Base-by-base conservation (phyloP, 2,329 filamentous ascomycete genomes). In the Simplicillium aogashimaense region DNA sequence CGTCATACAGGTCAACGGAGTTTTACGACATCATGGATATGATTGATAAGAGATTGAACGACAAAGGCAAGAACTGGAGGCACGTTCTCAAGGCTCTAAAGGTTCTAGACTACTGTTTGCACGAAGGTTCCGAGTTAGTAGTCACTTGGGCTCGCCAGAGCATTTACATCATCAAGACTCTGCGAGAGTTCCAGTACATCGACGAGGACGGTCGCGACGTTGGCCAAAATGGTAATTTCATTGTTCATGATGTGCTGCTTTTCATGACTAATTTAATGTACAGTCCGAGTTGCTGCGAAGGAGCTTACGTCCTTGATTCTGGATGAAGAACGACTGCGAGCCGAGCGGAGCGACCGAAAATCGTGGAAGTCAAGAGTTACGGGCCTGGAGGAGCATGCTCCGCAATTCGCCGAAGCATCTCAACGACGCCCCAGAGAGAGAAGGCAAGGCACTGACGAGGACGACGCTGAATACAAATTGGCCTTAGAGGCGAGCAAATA, bases 1-100 rank as follows among this genome's bases (percentile, higher is more conserved):
- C 35, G 29, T 29, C 33, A 32, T 25, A 33, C 48, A 94, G 90
- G 58, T 89, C 88, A 29, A 90, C 84, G 64, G 92, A 97, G 61
- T 98, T 98, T 68, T 95, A 95, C 69, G 90, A 98, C 61, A 95
- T 98, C 55, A 95, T 98, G 83, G 92, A 98, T 62, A 98, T 98
- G 87, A 73, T 98, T 50, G 92, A 98, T 66, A 97, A 97, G 71
- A 83, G 92, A 51, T 70, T 98, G 56, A 98, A 98, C 55, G 92
- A 98, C 65, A 97, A 98, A 65, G 92, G 92, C 57, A 98, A 97
- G 74, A 98, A 98, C 61, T 98, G 92, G 92, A 82, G 92, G 53
- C 92, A 98, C 60, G 92, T 98, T 11, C 70, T 98, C 44, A 98
- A 98, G 66, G 94, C 92, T 33, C 72, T 98, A 51, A 98, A 98